These are phyloP conservation scores for Kwoniella newhampshirensis DNA, from an alignment of 768 basidiomycete genomes.

Conservation along the genomic window DNA sequence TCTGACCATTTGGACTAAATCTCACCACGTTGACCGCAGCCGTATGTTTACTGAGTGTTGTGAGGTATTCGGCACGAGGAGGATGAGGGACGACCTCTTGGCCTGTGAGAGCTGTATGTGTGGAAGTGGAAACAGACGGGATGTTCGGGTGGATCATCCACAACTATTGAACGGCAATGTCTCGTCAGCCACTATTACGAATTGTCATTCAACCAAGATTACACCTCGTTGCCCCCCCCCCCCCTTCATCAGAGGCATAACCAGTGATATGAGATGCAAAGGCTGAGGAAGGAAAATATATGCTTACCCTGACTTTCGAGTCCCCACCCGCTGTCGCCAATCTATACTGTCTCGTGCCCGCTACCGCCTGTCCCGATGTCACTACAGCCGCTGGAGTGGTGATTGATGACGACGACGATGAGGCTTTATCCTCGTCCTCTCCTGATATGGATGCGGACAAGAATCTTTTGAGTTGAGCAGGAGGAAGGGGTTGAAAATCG, in stretches of 20 bases:
- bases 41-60: slow-evolving; percentile 87
- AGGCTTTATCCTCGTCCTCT: slow-evolving; percentile 26
- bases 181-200: background rate
- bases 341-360: slow-evolving; percentile 65
- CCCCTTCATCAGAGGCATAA: background rate
- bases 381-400: slow-evolving; percentile 15
- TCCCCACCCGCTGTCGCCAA: slow-evolving; percentile 95
- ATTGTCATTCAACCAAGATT: background rate
- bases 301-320: slow-evolving; percentile 88
- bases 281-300: background rate
- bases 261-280: background rate
- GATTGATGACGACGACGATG: too few species aligned
- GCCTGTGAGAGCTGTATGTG: slow-evolving; percentile 34
- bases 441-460: slow-evolving; percentile 30
- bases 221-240: background rate
- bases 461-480: slow-evolving; percentile 57
- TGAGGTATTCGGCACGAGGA: slow-evolving; percentile 93
- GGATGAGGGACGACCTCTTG: slow-evolving; percentile 58
- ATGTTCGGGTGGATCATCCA: slow-evolving; percentile 96
- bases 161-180: slow-evolving; percentile 60
- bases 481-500: slow-evolving; percentile 83
- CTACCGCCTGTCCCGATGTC: slow-evolving; percentile 11
- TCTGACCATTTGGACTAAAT: slow-evolving; percentile 93
- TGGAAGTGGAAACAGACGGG: slow-evolving; percentile 59
- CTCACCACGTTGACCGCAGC: slow-evolving; percentile 94